Percentiles rank a stretch among this genome's conserved stretches.
These are phyloP conservation scores for Adansonia rubrostipa DNA, from an alignment of 441 rosid species.

Conservation along the genomic window DNA sequence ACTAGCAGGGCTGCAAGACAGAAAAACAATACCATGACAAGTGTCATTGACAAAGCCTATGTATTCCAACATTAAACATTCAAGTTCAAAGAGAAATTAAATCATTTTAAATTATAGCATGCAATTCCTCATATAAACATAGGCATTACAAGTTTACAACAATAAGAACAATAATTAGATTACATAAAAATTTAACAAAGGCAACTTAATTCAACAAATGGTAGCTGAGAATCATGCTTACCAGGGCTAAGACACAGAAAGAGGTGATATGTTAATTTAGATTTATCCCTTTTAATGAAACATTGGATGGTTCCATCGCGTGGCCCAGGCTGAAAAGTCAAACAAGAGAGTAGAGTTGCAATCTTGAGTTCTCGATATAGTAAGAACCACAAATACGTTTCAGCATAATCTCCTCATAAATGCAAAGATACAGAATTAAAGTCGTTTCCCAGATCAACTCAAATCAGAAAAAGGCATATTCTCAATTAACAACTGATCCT, in stretches of 20 bases:
- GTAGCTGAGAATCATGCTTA: conserved; percentile 30
- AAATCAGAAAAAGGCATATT: background rate
- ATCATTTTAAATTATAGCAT: background rate
- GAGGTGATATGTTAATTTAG: conserved; percentile 55
- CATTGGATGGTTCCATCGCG: conserved; percentile 54
- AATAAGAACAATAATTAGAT: background rate
- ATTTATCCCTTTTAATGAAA: conserved; percentile 58
- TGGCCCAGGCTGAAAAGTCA: conserved; percentile 50
- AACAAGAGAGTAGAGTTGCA: conserved; percentile 19
- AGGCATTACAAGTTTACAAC: background rate
- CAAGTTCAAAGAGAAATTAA: background rate
- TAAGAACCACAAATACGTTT: background rate
- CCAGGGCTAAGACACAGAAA: conserved; percentile 56
- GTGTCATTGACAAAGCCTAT: background rate
- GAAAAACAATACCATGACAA: background rate
- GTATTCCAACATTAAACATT: background rate
- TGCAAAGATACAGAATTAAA: background rate
- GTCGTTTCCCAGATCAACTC: background rate
- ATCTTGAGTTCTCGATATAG: conserved; percentile 5
- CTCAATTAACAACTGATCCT: background rate
- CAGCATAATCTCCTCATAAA: background rate
- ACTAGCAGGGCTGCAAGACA: conserved; percentile 54
- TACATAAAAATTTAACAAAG: background rate
- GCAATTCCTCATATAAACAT: background rate
- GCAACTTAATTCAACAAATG: conserved; percentile 4